These are phyloP conservation scores for Hypoxylon rickii DNA, from an alignment of 495 filamentous ascomycete genomes.

Conservation along the genomic window DNA sequence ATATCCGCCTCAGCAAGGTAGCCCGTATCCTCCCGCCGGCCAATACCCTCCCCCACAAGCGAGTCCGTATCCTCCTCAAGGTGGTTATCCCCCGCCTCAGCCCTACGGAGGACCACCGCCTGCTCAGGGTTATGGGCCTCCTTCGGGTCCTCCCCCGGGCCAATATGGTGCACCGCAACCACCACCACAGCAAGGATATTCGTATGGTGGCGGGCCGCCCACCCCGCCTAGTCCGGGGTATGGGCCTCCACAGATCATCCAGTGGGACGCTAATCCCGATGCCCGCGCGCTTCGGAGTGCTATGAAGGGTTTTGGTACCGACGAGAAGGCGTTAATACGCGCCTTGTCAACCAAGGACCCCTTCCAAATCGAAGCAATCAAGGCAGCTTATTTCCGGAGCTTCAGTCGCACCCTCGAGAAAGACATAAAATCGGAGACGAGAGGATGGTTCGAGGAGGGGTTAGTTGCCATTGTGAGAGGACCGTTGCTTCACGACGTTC, in stretches of 20 bases:
- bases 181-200: constrained; percentile 32
- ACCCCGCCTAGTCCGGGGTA: constrained; percentile 66
- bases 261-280: constrained; percentile 65
- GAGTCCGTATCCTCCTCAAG: constrained; percentile 28
- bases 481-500: constrained; percentile 72
- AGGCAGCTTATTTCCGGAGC: constrained; percentile 64
- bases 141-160: constrained; percentile 43
- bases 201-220: constrained; percentile 44
- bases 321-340: constrained; percentile 73
- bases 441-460: constrained; percentile 69
- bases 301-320: constrained; percentile 91
- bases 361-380: constrained; percentile 70
- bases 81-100: constrained; percentile 31
- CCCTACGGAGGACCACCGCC: constrained; percentile 42
- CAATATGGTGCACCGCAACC: constrained; percentile 51
- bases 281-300: constrained; percentile 74
- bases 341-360: constrained; percentile 71
- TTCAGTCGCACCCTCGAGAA: constrained; percentile 69
- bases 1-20: constrained; percentile 28
- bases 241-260: constrained; percentile 62
- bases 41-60: constrained; percentile 44
- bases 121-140: constrained; percentile 42
- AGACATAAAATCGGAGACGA: constrained; percentile 77
- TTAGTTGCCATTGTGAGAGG: constrained; percentile 76
- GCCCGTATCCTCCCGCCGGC: constrained; percentile 31